Evolutionary conservation across 495 filamentous ascomycete species (phyloP).

Genomic region (Hypoxylon perforatum): DNA sequence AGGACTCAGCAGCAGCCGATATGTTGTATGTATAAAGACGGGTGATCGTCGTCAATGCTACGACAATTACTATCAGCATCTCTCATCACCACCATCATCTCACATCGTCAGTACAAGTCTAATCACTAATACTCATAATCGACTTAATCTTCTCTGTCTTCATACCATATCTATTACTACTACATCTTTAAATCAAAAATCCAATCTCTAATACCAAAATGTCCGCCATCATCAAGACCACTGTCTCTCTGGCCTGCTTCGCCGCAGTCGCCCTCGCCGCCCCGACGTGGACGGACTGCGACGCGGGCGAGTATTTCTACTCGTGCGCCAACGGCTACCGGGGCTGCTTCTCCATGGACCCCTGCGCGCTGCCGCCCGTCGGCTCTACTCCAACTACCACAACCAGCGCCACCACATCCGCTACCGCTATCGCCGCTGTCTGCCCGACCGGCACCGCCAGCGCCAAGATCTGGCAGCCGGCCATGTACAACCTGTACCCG

Average conservation of each 20-base stretch:
- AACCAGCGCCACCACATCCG: not conserved
- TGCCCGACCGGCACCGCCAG: conserved; percentile 61
- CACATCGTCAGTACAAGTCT: conserved; percentile 14
- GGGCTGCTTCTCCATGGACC: conserved; percentile 31
- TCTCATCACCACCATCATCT: not conserved
- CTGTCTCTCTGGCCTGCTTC: conserved; percentile 31
- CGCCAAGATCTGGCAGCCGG: conserved; percentile 63
- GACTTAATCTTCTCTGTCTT: not conserved
- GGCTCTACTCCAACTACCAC: not conserved
- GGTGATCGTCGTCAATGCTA: not conserved
- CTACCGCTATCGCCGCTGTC: not conserved
- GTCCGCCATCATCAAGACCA: conserved; percentile 33
- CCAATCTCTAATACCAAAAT: conserved; percentile 24
- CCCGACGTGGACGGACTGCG: conserved; percentile 28
- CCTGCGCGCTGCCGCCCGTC: conserved; percentile 29
- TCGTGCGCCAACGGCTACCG: conserved; percentile 32
- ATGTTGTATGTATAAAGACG: conserved; percentile 31
- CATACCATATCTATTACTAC: too few species aligned
- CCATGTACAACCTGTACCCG: conserved; percentile 62
- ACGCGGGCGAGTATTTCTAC: conserved; percentile 27
- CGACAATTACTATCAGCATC: conserved; percentile 15
- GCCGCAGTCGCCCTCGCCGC: conserved; percentile 18
- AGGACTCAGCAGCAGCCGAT: not conserved
- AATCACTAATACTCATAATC: conserved; percentile 6
- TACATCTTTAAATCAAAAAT: not conserved